Conservation (phyloP, 2,329 filamentous ascomycete species). For the Aspergillus oerlinghausenensis region DNA sequence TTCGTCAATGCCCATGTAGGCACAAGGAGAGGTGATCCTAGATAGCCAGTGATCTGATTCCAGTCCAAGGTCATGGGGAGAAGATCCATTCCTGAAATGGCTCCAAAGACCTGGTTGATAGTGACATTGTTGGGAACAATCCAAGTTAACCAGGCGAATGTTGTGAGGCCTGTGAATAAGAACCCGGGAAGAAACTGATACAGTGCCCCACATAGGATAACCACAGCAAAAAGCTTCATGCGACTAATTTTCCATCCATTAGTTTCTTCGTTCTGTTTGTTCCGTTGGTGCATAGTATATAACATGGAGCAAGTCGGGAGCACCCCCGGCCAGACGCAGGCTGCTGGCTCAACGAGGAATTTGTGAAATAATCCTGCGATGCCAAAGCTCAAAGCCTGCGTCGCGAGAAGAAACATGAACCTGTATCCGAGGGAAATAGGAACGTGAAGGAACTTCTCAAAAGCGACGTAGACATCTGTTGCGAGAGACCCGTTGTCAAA, state of each 20-base stretch:
- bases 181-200: slow-evolving; percentile 23
- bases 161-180: slow-evolving; percentile 26
- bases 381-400: slow-evolving; percentile 63
- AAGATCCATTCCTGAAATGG: slow-evolving; percentile 26
- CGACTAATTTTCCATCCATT: slow-evolving; percentile 37
- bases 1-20: slow-evolving; percentile 68
- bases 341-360: slow-evolving; percentile 50
- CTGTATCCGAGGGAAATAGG: slow-evolving; percentile 17
- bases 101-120: slow-evolving; percentile 28
- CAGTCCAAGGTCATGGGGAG: slow-evolving; percentile 40
- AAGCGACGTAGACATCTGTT: slow-evolving; percentile 16
- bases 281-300: slow-evolving; percentile 24
- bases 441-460: slow-evolving; percentile 14
- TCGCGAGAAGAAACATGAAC: slow-evolving; percentile 46
- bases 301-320: slow-evolving; percentile 35
- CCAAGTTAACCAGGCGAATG: slow-evolving; percentile 28
- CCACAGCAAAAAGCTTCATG: slow-evolving; percentile 25
- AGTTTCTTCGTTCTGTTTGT: slow-evolving; percentile 38
- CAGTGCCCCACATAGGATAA: slow-evolving; percentile 29
- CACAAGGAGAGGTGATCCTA: slow-evolving; percentile 60
- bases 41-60: slow-evolving; percentile 44
- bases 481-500: slow-evolving; percentile 10
- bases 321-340: slow-evolving; percentile 57
- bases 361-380: slow-evolving; percentile 62
- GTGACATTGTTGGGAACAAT: slow-evolving; percentile 22